Evolutionary conservation across 495 filamentous ascomycete genomes (phyloP), one percentile per base, ranked within the genome.

Genomic region (Podospora appendiculata): DNA sequence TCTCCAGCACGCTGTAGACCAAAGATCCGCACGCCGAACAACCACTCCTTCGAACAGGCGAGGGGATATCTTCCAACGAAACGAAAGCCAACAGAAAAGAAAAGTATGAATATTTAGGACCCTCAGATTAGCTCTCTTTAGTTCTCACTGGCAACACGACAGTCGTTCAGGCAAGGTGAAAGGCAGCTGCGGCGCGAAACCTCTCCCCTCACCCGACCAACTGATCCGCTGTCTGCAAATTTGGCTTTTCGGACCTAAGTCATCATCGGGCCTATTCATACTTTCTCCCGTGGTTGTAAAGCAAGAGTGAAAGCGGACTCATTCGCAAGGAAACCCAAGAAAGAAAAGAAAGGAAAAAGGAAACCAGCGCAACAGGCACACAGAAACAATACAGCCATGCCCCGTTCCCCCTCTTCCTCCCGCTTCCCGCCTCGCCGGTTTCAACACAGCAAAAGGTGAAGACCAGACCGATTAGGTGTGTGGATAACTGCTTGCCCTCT

Each of bases 51-150:
- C 1, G 6, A 42, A 9, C 16, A 34, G 14, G 12, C 32, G 0
- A 38, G 12, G 39, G 16, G 42, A 38, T 13, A 19, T 5, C 9
- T 33, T 8, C 12, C 0, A 47, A 32, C 11, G 19, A 53, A 51
- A 38, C 14, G 34, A 39, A 38, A 47, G 40, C 11, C 52, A 47
- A 49, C 8, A 47, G 16, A 6, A 50, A 25, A 49, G 50, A 16
- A 41, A 50, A 57, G 33, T 16, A 58, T 13, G 33, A 47, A 40
- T 19, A 38, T 25, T 39, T 5, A 46, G 39, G 32, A 60, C 78
- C 76, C 78, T 81, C 78, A 81, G 78, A 79, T 79, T 71, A 81
- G 77, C 77, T 81, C 77, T 81, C 78, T 70, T 69, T 41, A 52
- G 77, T 81, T 79, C 77, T 76, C 78, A 81, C 58, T 41, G 75